Base-by-base conservation (phyloP, 2,329 filamentous ascomycete species). In the Fusarium austroafricanum region DNA sequence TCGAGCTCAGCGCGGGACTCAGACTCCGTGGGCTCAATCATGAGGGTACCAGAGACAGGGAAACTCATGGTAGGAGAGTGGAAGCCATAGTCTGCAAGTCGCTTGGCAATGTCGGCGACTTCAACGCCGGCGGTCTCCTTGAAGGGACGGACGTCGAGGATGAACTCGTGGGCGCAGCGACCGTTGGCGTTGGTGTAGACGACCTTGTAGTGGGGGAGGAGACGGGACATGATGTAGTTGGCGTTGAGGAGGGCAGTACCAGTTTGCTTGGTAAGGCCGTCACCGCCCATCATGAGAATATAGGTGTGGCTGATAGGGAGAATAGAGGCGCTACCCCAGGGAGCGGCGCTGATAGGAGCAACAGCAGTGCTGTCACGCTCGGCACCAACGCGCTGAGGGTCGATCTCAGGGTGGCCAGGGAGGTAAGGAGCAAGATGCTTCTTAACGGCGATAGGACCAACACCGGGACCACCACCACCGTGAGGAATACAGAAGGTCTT, bases 401-500 rank as follows among this genome's bases (percentile, higher is more conserved):
- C 72, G 18, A 72, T 67, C 35, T 56, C 60, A 23, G 72, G 72
- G 60, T 74, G 72, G 6, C 72, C 60, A 17, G 72, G 72, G 10
- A 98, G 86, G 83, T 90, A 94, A 15, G 89, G 88, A 10, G 87
- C 81, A 50, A 98, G 88, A 74, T 97, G 93, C 64, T 89, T 82
- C 78, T 94, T 96, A 49, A 97, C 95, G 76, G 94, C 94, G 70
- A 98, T 97, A 50, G 95, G 95, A 3, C 95, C 95, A 38, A 97
- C 93, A 76, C 95, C 95, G 10, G 95, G 95, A 17, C 95, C 95
- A 71, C 95, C 95, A 66, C 95, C 95, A 52, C 95, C 95, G 80
- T 98, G 95, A 44, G 95, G 95, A 73, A 98, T 98, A 79, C 95
- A 98, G 85, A 98, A 97, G 12, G 95, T 98, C 87, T 98, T 98